Evolutionary conservation across 352 stramenopile species (phyloP).

Genomic region (Pythium plurisporium): DNA sequence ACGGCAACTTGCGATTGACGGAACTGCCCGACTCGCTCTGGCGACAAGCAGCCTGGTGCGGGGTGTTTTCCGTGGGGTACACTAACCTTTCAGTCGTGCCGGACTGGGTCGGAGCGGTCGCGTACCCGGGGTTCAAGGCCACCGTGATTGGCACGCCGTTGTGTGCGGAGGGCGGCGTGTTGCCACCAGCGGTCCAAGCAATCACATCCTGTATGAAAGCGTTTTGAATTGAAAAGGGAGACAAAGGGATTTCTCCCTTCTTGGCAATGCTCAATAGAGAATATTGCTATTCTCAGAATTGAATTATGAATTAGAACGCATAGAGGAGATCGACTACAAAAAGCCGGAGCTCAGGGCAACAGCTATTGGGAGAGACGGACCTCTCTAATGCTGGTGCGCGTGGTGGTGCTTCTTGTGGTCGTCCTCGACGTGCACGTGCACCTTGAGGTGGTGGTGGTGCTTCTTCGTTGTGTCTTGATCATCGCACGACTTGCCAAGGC

Average conservation of each 20-base stretch:
- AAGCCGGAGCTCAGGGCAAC: too few relatives aligned
- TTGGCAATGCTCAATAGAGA: too few relatives aligned
- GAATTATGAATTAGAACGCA: too few relatives aligned
- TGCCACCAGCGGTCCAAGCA: too few relatives aligned
- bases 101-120: slow-evolving; percentile 2
- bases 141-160: neutral
- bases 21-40: neutral
- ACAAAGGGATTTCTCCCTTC: too few relatives aligned
- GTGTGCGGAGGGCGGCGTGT: too few relatives aligned
- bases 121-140: neutral
- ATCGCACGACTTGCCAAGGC: slow-evolving; percentile 27
- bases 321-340: too few relatives aligned
- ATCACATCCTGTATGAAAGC: too few relatives aligned
- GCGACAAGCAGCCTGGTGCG: neutral
- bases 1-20: neutral
- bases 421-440: slow-evolving; percentile 9
- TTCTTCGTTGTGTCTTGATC: slow-evolving; percentile 3
- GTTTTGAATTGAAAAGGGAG: too few relatives aligned
- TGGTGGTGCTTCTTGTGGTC: slow-evolving; percentile 2
- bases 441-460: neutral
- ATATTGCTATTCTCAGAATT: too few relatives aligned
- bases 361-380: too few relatives aligned
- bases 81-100: slow-evolving; percentile 14
- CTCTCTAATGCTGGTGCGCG: too few relatives aligned
- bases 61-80: neutral